These are phyloP conservation scores for Heimioporus sp. DNA, from an alignment of 768 basidiomycete species.

Conservation along the genomic window DNA sequence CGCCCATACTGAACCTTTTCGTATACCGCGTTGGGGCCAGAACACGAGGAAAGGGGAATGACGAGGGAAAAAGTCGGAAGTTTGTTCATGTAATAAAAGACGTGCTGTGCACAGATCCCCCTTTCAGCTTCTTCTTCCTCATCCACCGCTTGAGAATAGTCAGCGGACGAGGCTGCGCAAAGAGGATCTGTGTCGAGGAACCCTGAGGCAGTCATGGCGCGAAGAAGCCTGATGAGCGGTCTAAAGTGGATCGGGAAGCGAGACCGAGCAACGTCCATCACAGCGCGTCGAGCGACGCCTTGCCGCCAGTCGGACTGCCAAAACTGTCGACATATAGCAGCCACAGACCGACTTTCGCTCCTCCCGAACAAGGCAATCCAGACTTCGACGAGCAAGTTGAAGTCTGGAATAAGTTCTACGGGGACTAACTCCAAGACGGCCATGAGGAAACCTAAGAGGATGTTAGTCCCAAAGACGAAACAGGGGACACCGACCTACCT, in stretches of 20 bases:
- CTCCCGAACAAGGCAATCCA: constrained; percentile 82
- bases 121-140: constrained; percentile 45
- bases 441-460: constrained; percentile 64
- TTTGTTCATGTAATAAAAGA: constrained; percentile 72
- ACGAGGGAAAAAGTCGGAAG: constrained; percentile 76
- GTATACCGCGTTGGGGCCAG: constrained; percentile 69
- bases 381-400: constrained; percentile 66
- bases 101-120: constrained; percentile 61
- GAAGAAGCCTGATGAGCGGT: constrained; percentile 67
- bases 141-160: constrained; percentile 41
- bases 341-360: constrained; percentile 58
- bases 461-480: constrained; percentile 1
- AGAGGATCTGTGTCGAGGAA: constrained; percentile 75
- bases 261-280: constrained; percentile 79
- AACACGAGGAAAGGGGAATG: constrained; percentile 58
- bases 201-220: constrained; percentile 74
- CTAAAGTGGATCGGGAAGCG: constrained; percentile 81
- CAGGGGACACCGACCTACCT: constrained; percentile 44
- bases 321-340: constrained; percentile 73
- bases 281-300: constrained; percentile 66
- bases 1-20: constrained; percentile 63
- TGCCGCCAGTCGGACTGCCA: constrained; percentile 79
- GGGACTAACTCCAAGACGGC: constrained; percentile 71
- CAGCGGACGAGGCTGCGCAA: constrained; percentile 42
- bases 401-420: constrained; percentile 75